Base-by-base conservation (phyloP, 2,329 filamentous ascomycete species). In the Diaporthe aspalathi region DNA sequence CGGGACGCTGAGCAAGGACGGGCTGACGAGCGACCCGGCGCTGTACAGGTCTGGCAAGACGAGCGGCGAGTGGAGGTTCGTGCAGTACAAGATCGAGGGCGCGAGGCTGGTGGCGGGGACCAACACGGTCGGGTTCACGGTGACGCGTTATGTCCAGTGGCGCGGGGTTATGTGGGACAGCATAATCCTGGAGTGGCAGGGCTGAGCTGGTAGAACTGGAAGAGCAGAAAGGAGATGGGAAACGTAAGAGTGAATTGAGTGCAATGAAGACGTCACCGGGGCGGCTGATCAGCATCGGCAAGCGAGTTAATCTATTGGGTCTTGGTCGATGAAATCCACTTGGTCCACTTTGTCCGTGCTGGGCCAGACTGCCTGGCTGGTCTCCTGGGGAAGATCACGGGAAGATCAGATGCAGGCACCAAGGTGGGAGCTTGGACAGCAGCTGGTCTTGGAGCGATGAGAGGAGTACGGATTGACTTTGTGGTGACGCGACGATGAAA, bases 1-100 rank as follows among this genome's bases (percentile, higher is more conserved):
- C 5, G 83, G 82, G 0, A 84, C 84, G 67, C 78, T 85, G 66
- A 83, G 80, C n/a, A 80, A 77, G 49, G 78, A 73, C 22, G 54
- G 62, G 12, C 57, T 86, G 38, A 68, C 80, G 35, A 85, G 77
- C 47, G 85, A 86, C 72, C 84, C 84, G 5, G 81, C 81, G 24
- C 78, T 86, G 45, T 87, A 87, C 76, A 80, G 85, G n/a, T 83
- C 81, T 12, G 83, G 80, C 24, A 87, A 84, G 8, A 76, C 77
- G 29, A 83, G 82, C 6, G 84, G 85, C 1, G 84, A 87, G 77
- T 86, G 84, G 84, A 78, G 82, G 68, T 78, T 83, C 24, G 80
- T 84, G 29, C 82, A 87, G 76, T 84, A 79, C 62, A 72, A 73
- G 14, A 76, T 80, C 11, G 72, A 74, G 9, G 72, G 70, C 11